Evolutionary conservation across 805 yeast species (phyloP).

Genomic region (Lipomyces chichibuensis): DNA sequence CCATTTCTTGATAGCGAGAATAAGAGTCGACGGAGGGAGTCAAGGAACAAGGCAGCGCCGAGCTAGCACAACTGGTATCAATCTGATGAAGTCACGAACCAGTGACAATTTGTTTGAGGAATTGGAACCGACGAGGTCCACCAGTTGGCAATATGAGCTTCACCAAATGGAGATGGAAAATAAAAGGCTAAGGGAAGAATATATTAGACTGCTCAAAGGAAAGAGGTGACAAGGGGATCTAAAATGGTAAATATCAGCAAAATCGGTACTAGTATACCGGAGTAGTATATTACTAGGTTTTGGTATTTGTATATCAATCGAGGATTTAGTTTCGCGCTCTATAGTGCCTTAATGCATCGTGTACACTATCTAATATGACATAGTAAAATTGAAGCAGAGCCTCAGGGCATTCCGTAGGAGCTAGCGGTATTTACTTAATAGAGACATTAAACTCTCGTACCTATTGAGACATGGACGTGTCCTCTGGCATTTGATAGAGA

Average conservation of each 20-base stretch:
- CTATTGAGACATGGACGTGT: too few species aligned
- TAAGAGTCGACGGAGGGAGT: slow-evolving; percentile 5
- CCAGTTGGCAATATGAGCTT: slow-evolving; percentile 29
- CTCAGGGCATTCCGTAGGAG: too few species aligned
- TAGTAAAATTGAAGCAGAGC: background rate
- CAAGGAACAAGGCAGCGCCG: background rate
- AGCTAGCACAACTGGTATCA: background rate
- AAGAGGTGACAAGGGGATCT: background rate
- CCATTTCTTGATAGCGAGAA: slow-evolving; percentile 9
- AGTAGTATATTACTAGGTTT: background rate
- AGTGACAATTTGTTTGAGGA: slow-evolving; percentile 16
- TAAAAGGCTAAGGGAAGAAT: slow-evolving; percentile 17
- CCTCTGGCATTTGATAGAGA: too few species aligned
- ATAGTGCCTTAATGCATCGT: background rate
- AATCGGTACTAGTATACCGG: background rate
- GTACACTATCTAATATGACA: background rate
- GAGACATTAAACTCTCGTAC: too few species aligned
- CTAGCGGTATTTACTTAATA: background rate
- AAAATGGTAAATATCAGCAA: background rate
- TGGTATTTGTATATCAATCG: background rate
- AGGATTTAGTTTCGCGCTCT: background rate
- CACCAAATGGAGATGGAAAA: slow-evolving; percentile 23
- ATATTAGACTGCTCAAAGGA: background rate
- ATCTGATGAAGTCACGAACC: background rate
- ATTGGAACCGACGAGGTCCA: slow-evolving; percentile 19